Evolutionary conservation across 768 basidiomycete species (phyloP), one percentile per base, ranked within the genome.

Genomic region (Mycena pura): DNA sequence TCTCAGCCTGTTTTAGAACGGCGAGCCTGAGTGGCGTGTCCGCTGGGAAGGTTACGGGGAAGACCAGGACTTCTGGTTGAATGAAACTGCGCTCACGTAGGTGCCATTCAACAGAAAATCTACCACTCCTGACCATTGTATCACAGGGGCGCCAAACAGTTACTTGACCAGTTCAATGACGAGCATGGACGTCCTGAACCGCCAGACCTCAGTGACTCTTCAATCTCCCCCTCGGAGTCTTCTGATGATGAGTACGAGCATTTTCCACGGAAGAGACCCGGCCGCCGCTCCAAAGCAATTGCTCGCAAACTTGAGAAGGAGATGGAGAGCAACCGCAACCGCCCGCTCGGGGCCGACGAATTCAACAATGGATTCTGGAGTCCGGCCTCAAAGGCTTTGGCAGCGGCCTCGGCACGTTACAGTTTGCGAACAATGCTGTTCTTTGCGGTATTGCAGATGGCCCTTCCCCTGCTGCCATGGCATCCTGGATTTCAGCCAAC

Each of bases 381-480:
- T 28, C 38, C 1, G 6, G 24, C 0, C n/a, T 66, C 6, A 5
- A 5, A 0, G 64, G 64, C 5, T 63, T 66, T 25, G 38, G 47
- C 0, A 45, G 40, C 17, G 67, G 65, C 5, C 52, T 68, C 41
- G 65, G 43, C 6, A 21, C 53, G 1, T 34, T 68, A 2, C 67
- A 68, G 27, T 66, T 68, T 51, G 64, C 67, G 2, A 68, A 68
- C 32, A 60, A 58, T 19, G 15, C 62, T 1, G 62, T 47, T 1
- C 52, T 67, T 2, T 39, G 50, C 1, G 50, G 52, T 3, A 25
- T 68, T 25, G 66, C 55, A 10, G 19, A 25, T 6, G 31, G 25
- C 1, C 67, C 64, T 0, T 56, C 41, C 3, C 36, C 43, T 0
- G 46, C 34, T 0, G 21, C 25, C 3, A 61, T 68, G 54, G 64